Base-by-base conservation (phyloP, 1,139 yeast species). In the Pichia sorboxylosa region DNA sequence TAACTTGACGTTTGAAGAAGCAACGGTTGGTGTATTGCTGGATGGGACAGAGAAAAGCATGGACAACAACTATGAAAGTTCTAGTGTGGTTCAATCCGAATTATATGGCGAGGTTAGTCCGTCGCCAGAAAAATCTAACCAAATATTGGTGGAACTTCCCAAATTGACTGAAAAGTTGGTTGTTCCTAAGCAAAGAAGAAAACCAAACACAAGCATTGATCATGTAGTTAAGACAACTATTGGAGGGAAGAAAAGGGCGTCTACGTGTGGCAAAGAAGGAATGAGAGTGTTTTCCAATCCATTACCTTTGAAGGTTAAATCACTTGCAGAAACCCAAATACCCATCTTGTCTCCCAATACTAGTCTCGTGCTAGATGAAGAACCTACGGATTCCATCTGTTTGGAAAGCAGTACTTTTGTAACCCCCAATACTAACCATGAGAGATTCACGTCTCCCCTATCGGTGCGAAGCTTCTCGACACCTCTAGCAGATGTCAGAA, bases 331-430 rank as follows among this genome's bases (percentile, higher is more conserved):
- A 2, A 43, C 54, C 1, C 41, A 46, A 3, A 52, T 49, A 19
- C 59, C 61, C 0, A 38, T 41, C 15, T 37, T 55, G 17, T 42
- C 54, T 1, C 59, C 59, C 2, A 15, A 3, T 15, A 14, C 25
- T 23, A 13, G 14, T 13, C 14, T 23, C 11, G 11, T 11, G 10
- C 22, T 20, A 20, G 10, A 20, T 9, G n/a, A n/a, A n/a, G n/a
- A n/a, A n/a, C n/a, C n/a, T n/a, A 19, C 22, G 22, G 22, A 19
- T 11, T 8, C 10, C 11, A 19, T 19, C 22, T 19, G 22, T 11
- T n/a, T n/a, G n/a, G n/a, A n/a, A n/a, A n/a, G n/a, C 31, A 11
- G 17, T 30, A 3, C 11, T 23, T 9, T n/a, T n/a, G n/a, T n/a
- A n/a, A 36, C 41, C 5, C 41, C 41, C 3, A 5, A 18, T 7